phyloP scores from a whole-genome alignment of 2,329 filamentous ascomycete genomes.

The Cadophora malorum region DNA sequence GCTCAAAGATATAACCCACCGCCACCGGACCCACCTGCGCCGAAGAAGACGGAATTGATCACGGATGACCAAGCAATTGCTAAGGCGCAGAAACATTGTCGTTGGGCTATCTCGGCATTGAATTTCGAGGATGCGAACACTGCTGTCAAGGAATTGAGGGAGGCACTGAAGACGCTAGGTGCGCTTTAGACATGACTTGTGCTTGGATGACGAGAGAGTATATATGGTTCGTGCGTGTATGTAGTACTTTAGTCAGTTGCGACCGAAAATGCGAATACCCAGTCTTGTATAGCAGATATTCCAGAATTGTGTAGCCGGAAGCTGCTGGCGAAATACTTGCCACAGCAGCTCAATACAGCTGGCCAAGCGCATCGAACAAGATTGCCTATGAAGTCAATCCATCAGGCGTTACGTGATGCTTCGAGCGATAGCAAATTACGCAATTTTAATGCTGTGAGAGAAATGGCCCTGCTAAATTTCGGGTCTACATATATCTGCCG shows the following conservation, averaged over 20 bases:
- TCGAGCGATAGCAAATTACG: no score
- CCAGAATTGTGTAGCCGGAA: not conserved
- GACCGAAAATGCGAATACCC: constrained; percentile 20
- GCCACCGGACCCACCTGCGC: constrained; percentile 35
- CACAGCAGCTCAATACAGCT: no score
- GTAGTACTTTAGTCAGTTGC: constrained; percentile 7
- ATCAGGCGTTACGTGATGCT: no score
- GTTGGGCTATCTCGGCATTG: constrained; percentile 94
- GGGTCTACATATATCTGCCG: no score
- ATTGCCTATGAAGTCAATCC: no score
- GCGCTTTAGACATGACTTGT: constrained; percentile 33
- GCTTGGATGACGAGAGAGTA: constrained; percentile 3
- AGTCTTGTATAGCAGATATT: not conserved
- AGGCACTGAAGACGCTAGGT: constrained; percentile 62
- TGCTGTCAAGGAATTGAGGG: constrained; percentile 82
- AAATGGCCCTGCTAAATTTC: no score
- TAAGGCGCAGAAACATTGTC: constrained; percentile 91
- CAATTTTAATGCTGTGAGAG: no score
- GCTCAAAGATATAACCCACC: constrained; percentile 19
- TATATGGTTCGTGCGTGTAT: constrained; percentile 17
- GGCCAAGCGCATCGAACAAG: no score
- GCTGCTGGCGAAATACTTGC: no score
- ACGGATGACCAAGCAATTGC: constrained; percentile 74
- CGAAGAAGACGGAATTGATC: constrained; percentile 50
- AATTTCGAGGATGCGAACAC: constrained; percentile 97